phyloP scores from a whole-genome alignment of 805 yeast species.

The Hanseniaspora clermontiae region DNA sequence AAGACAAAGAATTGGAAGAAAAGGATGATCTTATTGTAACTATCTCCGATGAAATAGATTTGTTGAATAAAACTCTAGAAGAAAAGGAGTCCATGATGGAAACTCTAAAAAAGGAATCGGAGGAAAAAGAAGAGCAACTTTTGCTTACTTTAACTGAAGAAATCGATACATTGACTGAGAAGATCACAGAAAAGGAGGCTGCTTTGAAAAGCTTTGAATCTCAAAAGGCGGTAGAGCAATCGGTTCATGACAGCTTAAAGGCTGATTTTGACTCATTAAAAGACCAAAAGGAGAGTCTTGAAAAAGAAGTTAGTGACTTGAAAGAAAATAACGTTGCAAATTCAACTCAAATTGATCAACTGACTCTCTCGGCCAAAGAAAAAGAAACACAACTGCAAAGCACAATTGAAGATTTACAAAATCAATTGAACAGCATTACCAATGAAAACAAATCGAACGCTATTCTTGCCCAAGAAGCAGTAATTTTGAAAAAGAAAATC shows the following conservation, averaged over 20 bases:
- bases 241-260: constrained; percentile 5
- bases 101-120: not conserved
- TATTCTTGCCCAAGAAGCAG: constrained; percentile 4
- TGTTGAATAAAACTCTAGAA: not conserved
- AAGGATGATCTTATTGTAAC: constrained; percentile 12
- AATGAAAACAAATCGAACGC: not conserved
- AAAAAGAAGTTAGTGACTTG: constrained; percentile 14
- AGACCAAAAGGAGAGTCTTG: constrained; percentile 20
- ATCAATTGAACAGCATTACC: not conserved
- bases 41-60: constrained; percentile 12
- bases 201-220: constrained; percentile 2
- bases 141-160: not conserved
- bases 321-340: constrained; percentile 20
- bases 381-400: not conserved
- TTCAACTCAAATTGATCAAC: constrained; percentile 27
- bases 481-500: constrained; percentile 24
- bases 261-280: constrained; percentile 4
- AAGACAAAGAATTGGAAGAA: constrained; percentile 12
- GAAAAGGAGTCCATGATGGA: constrained; percentile 15
- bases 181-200: not conserved
- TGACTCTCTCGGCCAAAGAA: constrained; percentile 12
- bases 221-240: constrained; percentile 3
- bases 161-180: not conserved
- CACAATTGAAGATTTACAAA: not conserved
- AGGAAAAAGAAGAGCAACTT: constrained; percentile 2